Evolutionary conservation across 768 basidiomycete species (phyloP).

Genomic region (Xanthoconium purpureum): DNA sequence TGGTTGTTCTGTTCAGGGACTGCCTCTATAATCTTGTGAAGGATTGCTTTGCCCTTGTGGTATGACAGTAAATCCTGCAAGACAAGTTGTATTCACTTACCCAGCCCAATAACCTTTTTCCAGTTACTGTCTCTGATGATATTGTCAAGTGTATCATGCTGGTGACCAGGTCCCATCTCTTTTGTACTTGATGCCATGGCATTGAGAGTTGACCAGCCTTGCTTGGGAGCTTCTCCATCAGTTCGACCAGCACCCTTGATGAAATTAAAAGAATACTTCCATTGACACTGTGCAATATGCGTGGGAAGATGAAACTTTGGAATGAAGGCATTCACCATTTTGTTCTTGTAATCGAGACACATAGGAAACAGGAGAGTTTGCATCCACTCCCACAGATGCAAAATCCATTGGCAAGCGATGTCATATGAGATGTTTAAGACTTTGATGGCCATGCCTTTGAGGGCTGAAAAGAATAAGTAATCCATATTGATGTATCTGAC

Average conservation of each 20-base stretch:
- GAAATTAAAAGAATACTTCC: too few species aligned
- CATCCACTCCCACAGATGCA: slow-evolving; percentile 6
- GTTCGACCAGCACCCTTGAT: background rate
- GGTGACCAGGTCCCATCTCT: background rate
- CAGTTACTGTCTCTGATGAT: slow-evolving; percentile 25
- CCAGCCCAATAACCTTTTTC: slow-evolving; percentile 14
- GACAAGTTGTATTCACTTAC: slow-evolving; percentile 10
- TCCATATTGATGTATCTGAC: background rate
- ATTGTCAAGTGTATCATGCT: background rate
- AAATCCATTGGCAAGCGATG: slow-evolving; percentile 15
- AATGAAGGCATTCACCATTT: too few species aligned
- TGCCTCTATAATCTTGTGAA: background rate
- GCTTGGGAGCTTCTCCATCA: too few species aligned
- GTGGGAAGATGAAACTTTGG: too few species aligned
- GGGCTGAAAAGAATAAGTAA: too few species aligned
- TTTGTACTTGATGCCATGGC: too few species aligned
- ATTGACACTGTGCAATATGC: too few species aligned
- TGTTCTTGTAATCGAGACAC: too few species aligned
- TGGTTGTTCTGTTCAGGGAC: slow-evolving; percentile 9
- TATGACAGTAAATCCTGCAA: background rate
- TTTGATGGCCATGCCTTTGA: too few species aligned
- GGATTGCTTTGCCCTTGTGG: background rate
- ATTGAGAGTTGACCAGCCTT: background rate
- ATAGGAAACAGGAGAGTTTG: background rate
- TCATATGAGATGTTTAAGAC: slow-evolving; percentile 16